Conservation (phyloP, 1,284 basidiomycete genomes). For the Hypsizygus ulmarius region DNA sequence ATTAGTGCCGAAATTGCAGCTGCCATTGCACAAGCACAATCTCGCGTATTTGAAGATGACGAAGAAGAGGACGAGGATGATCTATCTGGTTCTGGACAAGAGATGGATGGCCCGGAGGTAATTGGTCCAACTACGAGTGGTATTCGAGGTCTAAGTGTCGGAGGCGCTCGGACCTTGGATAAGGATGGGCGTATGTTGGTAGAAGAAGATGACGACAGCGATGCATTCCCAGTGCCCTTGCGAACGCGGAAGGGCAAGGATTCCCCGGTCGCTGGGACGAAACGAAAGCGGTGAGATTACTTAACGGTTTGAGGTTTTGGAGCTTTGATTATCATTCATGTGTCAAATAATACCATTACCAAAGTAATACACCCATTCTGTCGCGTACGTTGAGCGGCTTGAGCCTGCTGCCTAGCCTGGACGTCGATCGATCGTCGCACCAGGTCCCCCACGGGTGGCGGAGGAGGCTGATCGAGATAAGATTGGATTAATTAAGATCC, state of each 20-base stretch:
- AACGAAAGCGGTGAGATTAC: slow-evolving; percentile 57
- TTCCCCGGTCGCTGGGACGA: slow-evolving; percentile 44
- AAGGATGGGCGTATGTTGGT: slow-evolving; percentile 32
- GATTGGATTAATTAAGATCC: slow-evolving; percentile 23
- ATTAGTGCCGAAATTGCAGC: slow-evolving; percentile 74
- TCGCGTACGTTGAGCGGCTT: no score
- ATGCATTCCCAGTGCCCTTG: slow-evolving; percentile 63
- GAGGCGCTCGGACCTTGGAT: slow-evolving; percentile 25
- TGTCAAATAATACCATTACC: no score
- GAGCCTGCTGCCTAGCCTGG: no score
- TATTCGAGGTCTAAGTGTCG: slow-evolving; percentile 43
- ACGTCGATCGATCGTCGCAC: no score
- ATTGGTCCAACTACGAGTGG: slow-evolving; percentile 59
- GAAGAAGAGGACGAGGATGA: slow-evolving; percentile 52
- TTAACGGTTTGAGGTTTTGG: slow-evolving; percentile 1
- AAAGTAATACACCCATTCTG: no score
- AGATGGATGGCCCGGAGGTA: slow-evolving; percentile 42
- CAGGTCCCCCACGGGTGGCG: slow-evolving; percentile 6
- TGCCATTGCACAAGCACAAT: slow-evolving; percentile 64
- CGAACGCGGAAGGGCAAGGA: slow-evolving; percentile 59
- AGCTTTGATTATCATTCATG: no score
- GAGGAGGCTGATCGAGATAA: slow-evolving; percentile 6
- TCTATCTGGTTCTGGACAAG: slow-evolving; percentile 46
- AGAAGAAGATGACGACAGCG: slow-evolving; percentile 57
- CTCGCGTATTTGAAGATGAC: slow-evolving; percentile 48